Evolutionary conservation across 2,329 filamentous ascomycete genomes (phyloP).

Genomic region (Colletotrichum nymphaeae): DNA sequence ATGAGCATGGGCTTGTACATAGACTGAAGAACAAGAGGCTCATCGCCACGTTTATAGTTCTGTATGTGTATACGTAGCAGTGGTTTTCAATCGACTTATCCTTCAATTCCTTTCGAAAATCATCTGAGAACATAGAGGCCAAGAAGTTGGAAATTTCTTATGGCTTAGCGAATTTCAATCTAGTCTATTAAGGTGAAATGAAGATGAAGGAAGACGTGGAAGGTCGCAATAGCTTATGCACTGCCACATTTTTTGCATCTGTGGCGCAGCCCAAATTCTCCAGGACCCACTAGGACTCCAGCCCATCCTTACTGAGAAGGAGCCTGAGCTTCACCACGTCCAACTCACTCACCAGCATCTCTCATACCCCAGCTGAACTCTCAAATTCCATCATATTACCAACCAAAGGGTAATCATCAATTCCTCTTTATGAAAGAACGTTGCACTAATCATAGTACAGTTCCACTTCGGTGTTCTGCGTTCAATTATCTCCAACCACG

Average conservation of each 20-base stretch:
- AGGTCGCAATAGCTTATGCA: not conserved
- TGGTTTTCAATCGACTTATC: not conserved
- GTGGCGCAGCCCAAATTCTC: slow-evolving; percentile 16
- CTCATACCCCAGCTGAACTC: not conserved
- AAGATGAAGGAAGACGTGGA: not conserved
- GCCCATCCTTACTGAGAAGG: not conserved
- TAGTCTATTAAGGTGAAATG: not conserved
- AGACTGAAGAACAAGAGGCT: slow-evolving; percentile 35
- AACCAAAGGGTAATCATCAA: not conserved
- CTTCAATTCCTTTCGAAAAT: not conserved
- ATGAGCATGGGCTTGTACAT: slow-evolving; percentile 29
- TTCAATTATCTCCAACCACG: not conserved
- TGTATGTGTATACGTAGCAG: slow-evolving; percentile 26
- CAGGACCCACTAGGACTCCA: slow-evolving; percentile 11
- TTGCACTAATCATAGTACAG: not conserved
- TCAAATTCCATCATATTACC: not conserved
- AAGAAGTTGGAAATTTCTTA: not conserved
- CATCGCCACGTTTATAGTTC: slow-evolving; percentile 33
- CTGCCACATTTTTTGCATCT: slow-evolving; percentile 2
- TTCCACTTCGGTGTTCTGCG: not conserved
- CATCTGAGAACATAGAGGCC: not conserved
- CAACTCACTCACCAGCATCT: not conserved
- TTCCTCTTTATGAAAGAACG: not conserved
- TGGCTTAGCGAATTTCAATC: not conserved
- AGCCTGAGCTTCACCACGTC: not conserved